Percentiles rank a stretch among this genome's conserved stretches.
Evolutionary conservation across 495 filamentous ascomycete species (phyloP).

Genomic region (Podospora appendiculata): DNA sequence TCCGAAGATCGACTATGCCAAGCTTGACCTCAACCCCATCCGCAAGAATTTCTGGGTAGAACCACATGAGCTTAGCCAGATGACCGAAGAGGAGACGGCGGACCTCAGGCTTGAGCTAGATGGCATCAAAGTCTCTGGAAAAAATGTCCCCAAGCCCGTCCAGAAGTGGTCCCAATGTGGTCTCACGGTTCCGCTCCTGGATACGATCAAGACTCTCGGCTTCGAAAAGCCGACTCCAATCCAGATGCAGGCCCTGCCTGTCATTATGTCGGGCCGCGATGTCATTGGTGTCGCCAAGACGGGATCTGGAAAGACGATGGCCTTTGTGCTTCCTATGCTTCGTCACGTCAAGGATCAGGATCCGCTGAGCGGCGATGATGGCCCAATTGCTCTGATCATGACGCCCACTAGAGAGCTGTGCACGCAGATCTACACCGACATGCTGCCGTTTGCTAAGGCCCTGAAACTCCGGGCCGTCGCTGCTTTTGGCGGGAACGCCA

Average conservation of each 20-base stretch:
- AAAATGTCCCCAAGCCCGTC: slow-evolving; percentile 85
- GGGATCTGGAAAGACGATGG: slow-evolving; percentile 97
- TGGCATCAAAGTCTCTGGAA: slow-evolving; percentile 83
- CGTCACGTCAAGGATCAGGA: slow-evolving; percentile 94
- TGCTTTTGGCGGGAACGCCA: slow-evolving; percentile 90
- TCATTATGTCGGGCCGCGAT: slow-evolving; percentile 93
- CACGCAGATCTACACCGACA: slow-evolving; percentile 89
- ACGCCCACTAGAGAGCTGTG: slow-evolving; percentile 93
- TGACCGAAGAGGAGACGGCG: slow-evolving; percentile 79
- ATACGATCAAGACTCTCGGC: slow-evolving; percentile 75
- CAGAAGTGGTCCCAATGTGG: slow-evolving; percentile 97
- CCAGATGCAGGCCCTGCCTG: slow-evolving; percentile 89
- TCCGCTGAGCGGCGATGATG: slow-evolving; percentile 74
- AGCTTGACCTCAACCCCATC: slow-evolving; percentile 77
- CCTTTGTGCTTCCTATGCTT: slow-evolving; percentile 93
- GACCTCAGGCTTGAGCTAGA: slow-evolving; percentile 81
- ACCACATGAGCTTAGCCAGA: slow-evolving; percentile 70
- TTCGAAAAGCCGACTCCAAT: slow-evolving; percentile 88
- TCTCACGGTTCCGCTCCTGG: slow-evolving; percentile 76
- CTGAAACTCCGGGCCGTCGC: slow-evolving; percentile 87
- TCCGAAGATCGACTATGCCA: slow-evolving; percentile 74
- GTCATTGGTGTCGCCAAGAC: slow-evolving; percentile 97
- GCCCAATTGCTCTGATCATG: slow-evolving; percentile 82
- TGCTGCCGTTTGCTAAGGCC: slow-evolving; percentile 87
- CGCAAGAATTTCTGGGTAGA: slow-evolving; percentile 93